phyloP scores from a whole-genome alignment of 257 asterid genomes.

The Jaltomata sinuosa region DNA sequence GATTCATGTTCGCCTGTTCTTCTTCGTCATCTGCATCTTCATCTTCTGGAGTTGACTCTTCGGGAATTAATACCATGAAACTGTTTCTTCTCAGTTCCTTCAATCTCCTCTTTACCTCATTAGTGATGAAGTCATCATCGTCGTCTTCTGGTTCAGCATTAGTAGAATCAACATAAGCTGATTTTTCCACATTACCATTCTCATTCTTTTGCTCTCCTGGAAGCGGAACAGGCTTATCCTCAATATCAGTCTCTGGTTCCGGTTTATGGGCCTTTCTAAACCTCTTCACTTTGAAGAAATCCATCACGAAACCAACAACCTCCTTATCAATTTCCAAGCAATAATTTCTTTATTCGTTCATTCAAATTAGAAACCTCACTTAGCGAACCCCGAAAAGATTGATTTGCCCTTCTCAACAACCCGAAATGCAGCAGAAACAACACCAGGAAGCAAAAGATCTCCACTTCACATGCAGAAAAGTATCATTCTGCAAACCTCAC shows the following conservation, averaged over 20 bases:
- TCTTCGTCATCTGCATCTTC: conserved; percentile 59
- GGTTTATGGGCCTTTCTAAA: conserved; percentile 57
- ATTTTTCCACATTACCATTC: conserved; percentile 34
- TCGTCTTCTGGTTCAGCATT: conserved; percentile 70
- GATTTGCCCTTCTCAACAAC: neutral
- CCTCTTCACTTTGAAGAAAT: conserved; percentile 64
- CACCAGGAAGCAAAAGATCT: neutral
- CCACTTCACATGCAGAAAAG: neutral
- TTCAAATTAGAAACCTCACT: neutral
- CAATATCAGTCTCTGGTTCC: conserved; percentile 14
- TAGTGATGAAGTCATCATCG: conserved; percentile 83
- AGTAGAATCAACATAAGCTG: conserved; percentile 35
- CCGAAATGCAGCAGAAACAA: neutral
- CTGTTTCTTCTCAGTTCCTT: conserved; percentile 86
- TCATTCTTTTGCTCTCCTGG: conserved; percentile 44
- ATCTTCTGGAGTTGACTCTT: conserved; percentile 57
- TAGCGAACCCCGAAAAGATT: neutral
- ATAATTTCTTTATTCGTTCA: neutral
- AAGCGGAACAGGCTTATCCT: conserved; percentile 39
- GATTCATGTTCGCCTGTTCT: conserved; percentile 54
- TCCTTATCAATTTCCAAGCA: neutral
- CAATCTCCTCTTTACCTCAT: conserved; percentile 92
- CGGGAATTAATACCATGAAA: conserved; percentile 92
- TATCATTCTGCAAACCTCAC: neutral
- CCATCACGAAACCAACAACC: conserved; percentile 27